Base-by-base conservation (phyloP, 805 yeast genomes). In the Myxozyma melibiosi region DNA sequence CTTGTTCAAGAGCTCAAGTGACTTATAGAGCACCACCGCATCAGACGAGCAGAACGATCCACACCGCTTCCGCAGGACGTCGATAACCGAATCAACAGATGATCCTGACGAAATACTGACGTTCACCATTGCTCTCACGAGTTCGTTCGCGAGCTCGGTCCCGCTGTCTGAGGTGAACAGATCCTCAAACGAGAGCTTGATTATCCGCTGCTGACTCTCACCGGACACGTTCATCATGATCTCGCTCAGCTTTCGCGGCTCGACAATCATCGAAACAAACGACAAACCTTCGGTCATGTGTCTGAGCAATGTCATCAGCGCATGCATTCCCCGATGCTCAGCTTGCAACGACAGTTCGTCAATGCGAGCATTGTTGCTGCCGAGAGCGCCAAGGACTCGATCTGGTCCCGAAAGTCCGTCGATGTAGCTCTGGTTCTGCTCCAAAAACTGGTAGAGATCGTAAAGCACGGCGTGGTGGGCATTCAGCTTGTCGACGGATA, bases 11-110 rank as follows among this genome's bases (percentile, higher is more conserved):
- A 87, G 90, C 70, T 94, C 99, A 65, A 90, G 84, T 0, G 97
- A 98, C 71, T 92, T 87, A 77, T 91, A 94, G 13, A 94, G 88
- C 58, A 90, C 79, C 27, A 94, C 97, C 72, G 94, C 99, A 64
- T 87, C 89, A 14, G 96, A 83, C 0, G 97, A 89, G 68, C 98
- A 94, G 72, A 90, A 94, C 0, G 96, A 84, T 1, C 96, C 96
- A 76, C 99, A 94, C 58, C 92, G 84, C 53, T 89, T 95, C 72
- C 94, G 96, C 50, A 94, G 75, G 1, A 91, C 84, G 34, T 85
- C 84, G 0, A 97, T 96, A 50, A 92, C 88, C 55, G 86, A 78
- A 69, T 92, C 98, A 43, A 94, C 92, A 0, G 96, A 87, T 3
- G 89, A 92, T n/a, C 99, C 98, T 63, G 88, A 83, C 37, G 88